Evolutionary conservation across 176 grass and related monocot genomes (phyloP).

Genomic region (Themeda triandra): DNA sequence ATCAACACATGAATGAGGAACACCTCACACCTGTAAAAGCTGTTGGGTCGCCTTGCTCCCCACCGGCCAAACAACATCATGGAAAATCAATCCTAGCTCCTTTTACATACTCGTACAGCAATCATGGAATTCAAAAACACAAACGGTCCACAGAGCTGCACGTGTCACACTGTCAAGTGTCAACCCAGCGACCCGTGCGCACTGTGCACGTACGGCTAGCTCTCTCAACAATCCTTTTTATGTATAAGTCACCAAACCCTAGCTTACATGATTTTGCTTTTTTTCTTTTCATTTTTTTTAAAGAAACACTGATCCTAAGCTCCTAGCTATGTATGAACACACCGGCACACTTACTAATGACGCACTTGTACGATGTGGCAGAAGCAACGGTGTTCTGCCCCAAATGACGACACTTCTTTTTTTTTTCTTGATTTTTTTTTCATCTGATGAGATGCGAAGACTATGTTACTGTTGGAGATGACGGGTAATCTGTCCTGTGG

Average conservation of each 20-base stretch:
- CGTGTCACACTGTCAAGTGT: background rate
- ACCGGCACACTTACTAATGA: background rate
- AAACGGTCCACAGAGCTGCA: background rate
- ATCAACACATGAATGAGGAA: background rate
- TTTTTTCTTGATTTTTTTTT: background rate
- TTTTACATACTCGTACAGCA: background rate
- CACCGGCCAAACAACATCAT: constrained; percentile 2
- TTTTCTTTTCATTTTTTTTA: background rate
- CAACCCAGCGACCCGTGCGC: background rate
- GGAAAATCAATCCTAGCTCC: background rate
- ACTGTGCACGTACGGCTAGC: background rate
- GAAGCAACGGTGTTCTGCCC: no score
- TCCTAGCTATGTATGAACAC: background rate
- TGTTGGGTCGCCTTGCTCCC: background rate
- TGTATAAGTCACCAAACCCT: background rate
- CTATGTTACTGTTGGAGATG: background rate
- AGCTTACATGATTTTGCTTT: background rate
- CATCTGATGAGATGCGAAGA: background rate
- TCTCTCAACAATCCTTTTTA: background rate
- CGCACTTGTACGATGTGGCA: background rate
- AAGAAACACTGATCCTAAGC: background rate
- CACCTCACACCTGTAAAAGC: constrained; percentile 17
- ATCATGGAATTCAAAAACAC: background rate
- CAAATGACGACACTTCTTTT: background rate
- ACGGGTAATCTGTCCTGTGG: background rate